Percentiles rank a stretch among this genome's conserved stretches.
These are phyloP conservation scores for Phellopilus nigrolimitatus DNA, from an alignment of 1,284 basidiomycete species.

Conservation along the genomic window DNA sequence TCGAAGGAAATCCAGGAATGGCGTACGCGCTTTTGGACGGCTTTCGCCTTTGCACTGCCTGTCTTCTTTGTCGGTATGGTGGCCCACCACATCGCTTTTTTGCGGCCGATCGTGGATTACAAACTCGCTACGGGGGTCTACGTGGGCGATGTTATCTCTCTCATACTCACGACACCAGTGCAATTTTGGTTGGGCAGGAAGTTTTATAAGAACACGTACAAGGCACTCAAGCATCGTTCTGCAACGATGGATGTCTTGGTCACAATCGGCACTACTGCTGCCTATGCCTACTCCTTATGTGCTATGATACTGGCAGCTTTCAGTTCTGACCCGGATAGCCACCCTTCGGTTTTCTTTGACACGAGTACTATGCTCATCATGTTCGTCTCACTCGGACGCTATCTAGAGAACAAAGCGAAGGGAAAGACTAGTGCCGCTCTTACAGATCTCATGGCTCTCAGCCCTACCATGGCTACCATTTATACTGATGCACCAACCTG, in stretches of 20 bases:
- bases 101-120: conserved; percentile 45
- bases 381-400: conserved; percentile 94
- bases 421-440: conserved; percentile 95
- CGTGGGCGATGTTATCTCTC: conserved; percentile 78
- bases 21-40: conserved; percentile 76
- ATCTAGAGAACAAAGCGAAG: conserved; percentile 95
- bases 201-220: conserved; percentile 90
- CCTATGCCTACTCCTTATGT: conserved; percentile 86
- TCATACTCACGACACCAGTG: conserved; percentile 85
- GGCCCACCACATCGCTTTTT: conserved; percentile 64
- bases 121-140: conserved; percentile 66
- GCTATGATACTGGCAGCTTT: conserved; percentile 67
- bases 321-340: conserved; percentile 59
- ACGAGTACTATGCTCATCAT: conserved; percentile 98
- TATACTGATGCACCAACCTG: conserved; percentile 80
- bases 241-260: conserved; percentile 98
- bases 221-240: conserved; percentile 82
- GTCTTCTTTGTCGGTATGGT: conserved; percentile 94
- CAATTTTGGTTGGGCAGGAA: conserved; percentile 89
- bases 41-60: conserved; percentile 80
- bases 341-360: conserved; percentile 94
- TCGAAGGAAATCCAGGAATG: conserved; percentile 92
- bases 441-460: conserved; percentile 92
- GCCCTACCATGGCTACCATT: conserved; percentile 93
- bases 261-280: conserved; percentile 90